A percentile compares a stretch with the other conserved stretches of the same genome.
phyloP scores from a whole-genome alignment of 495 filamentous ascomycete species.

The Penicillium roqueforti region DNA sequence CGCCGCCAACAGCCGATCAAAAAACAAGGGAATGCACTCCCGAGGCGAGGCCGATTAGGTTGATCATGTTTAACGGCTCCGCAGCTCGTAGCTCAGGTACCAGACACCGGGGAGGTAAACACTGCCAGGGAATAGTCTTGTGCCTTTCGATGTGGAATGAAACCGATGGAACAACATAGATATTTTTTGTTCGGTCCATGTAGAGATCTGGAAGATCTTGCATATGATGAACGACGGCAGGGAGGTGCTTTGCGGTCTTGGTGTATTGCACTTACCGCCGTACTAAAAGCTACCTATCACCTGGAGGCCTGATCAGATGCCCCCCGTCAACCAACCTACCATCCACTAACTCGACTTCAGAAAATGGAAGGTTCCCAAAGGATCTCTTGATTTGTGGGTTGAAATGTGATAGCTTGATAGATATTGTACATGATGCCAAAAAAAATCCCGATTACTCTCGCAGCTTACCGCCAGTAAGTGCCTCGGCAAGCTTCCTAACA shows the following conservation, averaged over 20 bases:
- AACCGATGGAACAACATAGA: constrained; percentile 33
- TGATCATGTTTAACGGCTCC: constrained; percentile 56
- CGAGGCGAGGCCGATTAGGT: too few relatives aligned
- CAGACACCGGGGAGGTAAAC: constrained; percentile 54
- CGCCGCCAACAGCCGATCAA: too few relatives aligned
- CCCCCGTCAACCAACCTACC: too few relatives aligned
- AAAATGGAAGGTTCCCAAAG: background rate
- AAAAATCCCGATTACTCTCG: constrained; percentile 25
- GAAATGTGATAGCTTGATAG: constrained; percentile 21
- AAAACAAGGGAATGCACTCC: too few relatives aligned
- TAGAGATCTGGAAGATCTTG: constrained; percentile 19
- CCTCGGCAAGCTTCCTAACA: constrained; percentile 61
- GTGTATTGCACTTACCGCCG: constrained; percentile 2
- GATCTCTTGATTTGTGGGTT: constrained; percentile 3
- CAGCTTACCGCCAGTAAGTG: constrained; percentile 67
- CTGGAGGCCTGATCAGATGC: background rate
- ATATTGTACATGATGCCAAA: constrained; percentile 28
- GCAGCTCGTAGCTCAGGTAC: constrained; percentile 54
- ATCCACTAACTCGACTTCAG: background rate
- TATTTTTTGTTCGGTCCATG: too few relatives aligned
- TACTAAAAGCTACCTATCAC: background rate
- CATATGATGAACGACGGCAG: constrained; percentile 16
- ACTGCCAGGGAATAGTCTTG: constrained; percentile 54
- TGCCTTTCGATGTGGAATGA: constrained; percentile 52
- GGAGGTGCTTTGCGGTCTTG: background rate